Evolutionary conservation across 805 yeast species (phyloP), one percentile per base, ranked within the genome.

Genomic region (Metschnikowia noctiluminum): DNA sequence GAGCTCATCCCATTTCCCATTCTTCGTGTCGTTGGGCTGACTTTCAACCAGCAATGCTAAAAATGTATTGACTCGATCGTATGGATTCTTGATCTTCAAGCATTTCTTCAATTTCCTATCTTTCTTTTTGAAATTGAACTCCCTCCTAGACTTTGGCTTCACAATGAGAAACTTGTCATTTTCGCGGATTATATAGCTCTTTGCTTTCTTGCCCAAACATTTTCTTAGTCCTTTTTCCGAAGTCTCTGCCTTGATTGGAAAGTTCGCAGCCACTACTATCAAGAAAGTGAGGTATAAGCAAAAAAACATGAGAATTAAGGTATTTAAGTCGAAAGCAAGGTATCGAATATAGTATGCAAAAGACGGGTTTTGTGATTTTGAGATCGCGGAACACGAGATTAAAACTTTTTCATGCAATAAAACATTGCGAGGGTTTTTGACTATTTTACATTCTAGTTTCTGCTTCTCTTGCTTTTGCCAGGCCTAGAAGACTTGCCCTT

Each of bases 381-480:
- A 10, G 32, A 12, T 12, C 32, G 32, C 32, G 32, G 32, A 21
- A 21, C 21, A 21, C 21, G 21, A 4, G 21, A 4, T 21, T 21
- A 3, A 4, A 21, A 21, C 4, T 21, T 21, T 21, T 21, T 21
- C 21, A 21, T 21, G 21, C 21, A 21, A 3, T 21, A 21, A 21
- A 21, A 21, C n/a, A 21, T 21, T 21, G 21, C 21, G 21, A 21
- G 13, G 13, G 32, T 3, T 30, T 10, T 10, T 30, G 10, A 9
- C 43, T 40, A 40, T 7, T 45, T 38, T 43, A 35, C 38, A 44
- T 43, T 16, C 47, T 48, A 56, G 37, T 48, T 50, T 46, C 48
- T 47, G 35, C 47, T 48, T 40, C 75, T 65, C 61, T 69, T 71
- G 53, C 72, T 68, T 64, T 72, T 73, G 16, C 77, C 77, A 14